Percentiles rank a stretch among this genome's conserved stretches.
Evolutionary conservation across 257 asterid genomes (phyloP).

Genomic region (Primulina huaijiensis): DNA sequence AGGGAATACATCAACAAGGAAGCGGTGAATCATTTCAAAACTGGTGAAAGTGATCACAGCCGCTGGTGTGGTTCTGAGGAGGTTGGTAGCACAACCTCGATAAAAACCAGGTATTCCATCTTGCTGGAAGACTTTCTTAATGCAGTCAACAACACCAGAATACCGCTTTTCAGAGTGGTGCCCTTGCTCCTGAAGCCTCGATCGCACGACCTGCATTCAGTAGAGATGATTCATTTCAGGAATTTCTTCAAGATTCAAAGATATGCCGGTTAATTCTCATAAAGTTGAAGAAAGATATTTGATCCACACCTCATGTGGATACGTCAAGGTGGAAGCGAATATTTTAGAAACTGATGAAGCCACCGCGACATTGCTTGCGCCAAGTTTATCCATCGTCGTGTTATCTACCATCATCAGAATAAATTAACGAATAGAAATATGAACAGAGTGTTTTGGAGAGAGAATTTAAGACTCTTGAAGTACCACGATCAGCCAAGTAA

Average conservation of each 20-base stretch:
- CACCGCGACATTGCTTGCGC: constrained; percentile 76
- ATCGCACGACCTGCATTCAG: constrained; percentile 75
- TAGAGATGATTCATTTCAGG: neutral
- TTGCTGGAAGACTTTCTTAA: constrained; percentile 65
- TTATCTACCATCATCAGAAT: constrained; percentile 45
- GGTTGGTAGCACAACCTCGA: constrained; percentile 91
- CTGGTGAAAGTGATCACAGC: constrained; percentile 97
- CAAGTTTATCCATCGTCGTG: constrained; percentile 63
- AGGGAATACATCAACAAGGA: constrained; percentile 61
- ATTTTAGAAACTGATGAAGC: constrained; percentile 92
- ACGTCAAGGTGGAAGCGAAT: constrained; percentile 90
- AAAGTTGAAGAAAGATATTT: neutral
- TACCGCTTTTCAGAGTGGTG: constrained; percentile 87
- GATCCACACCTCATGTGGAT: constrained; percentile 82
- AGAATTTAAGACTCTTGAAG: neutral
- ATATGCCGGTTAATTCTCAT: neutral
- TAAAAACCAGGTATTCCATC: constrained; percentile 84
- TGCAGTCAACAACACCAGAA: constrained; percentile 77
- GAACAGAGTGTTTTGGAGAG: neutral
- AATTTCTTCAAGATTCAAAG: neutral
- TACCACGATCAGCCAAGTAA: constrained; percentile 76
- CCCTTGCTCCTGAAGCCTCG: constrained; percentile 99
- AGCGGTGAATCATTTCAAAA: constrained; percentile 96
- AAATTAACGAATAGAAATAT: constrained; percentile 21
- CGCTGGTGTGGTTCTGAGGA: constrained; percentile 92